Evolutionary conservation across 2,329 filamentous ascomycete genomes (phyloP), one percentile per base, ranked within the genome.

Genomic region (Macrophomina pseudophaseolina): DNA sequence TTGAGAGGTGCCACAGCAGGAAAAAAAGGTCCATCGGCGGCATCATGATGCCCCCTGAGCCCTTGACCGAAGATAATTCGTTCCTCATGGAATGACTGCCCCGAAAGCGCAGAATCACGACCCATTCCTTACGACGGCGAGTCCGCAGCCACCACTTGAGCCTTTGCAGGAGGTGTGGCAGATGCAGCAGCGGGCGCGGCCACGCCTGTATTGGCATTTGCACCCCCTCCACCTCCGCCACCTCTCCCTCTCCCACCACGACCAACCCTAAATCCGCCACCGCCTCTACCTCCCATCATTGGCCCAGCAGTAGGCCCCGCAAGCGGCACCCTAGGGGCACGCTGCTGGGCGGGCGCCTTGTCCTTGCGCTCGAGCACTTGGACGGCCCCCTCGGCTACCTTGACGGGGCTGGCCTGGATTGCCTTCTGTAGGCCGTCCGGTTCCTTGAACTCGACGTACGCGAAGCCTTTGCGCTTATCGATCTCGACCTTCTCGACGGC

Each of bases 391-490:
- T 96, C 91, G 0, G 91, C 94, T 11, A 98, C 90, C 23, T 90
- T 82, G 35, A 97, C 86, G 0, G 92, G 92, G 74, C 93, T 96
- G 12, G 91, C 91, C 16, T 88, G 86, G 74, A 97, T 88, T 5
- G 94, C 94, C 73, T 91, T 93, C 72, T 87, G 87, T 32, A 98
- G 83, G 9, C 86, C 85, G 8, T 89, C 88, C 0, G 90, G 85
- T 28, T 93, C 89, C 9, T 87, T 86, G 80, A 97, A 98, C 69
- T 97, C 92, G 46, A 97, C 90, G 75, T 97, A 97, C 2, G 93
- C 94, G 73, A 97, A 97, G 0, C 93, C 93, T 78, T 97, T 97
- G 73, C 94, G 91, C 78, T 93, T 94, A 76, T 98, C 94, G 64
- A 98, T 94, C 72, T 97, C 94, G 18, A 97, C 92, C 70, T 88